Conservation (phyloP, 1,284 basidiomycete species). For the Cryptococcus hybrid region DNA sequence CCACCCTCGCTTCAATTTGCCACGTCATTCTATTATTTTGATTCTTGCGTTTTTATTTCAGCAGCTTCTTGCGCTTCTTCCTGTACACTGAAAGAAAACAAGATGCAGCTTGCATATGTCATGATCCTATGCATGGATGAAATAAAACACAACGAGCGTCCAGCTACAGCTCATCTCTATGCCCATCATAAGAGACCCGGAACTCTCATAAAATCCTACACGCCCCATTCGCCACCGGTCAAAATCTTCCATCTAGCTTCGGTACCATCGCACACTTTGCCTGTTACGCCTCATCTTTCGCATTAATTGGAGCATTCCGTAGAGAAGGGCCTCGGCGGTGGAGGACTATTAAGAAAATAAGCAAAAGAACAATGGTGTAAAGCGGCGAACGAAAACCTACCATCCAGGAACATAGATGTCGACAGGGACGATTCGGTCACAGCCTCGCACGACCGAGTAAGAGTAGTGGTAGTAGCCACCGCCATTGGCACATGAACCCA, state of each 20-base stretch:
- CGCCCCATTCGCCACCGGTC: not conserved
- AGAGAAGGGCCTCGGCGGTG: conserved; percentile 85
- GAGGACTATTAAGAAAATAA: conserved; percentile 46
- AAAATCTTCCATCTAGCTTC: conserved; percentile 29
- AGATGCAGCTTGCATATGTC: not conserved
- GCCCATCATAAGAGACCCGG: not conserved
- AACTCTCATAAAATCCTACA: not conserved
- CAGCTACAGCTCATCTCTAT: not conserved
- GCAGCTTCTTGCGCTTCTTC: not conserved
- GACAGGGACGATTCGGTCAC: conserved; percentile 97
- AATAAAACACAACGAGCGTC: not conserved
- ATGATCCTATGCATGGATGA: not conserved
- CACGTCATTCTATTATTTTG: not conserved
- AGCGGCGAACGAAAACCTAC: conserved; percentile 56
- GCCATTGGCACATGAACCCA: conserved; percentile 99
- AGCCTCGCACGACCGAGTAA: conserved; percentile 98
- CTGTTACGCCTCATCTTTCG: conserved; percentile 93
- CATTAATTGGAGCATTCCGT: conserved; percentile 94
- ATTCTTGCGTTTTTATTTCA: no score
- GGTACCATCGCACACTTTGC: conserved; percentile 85
- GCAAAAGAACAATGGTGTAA: not conserved
- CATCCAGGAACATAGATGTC: conserved; percentile 97
- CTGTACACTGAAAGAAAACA: not conserved
- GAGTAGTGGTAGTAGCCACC: conserved; percentile 98
- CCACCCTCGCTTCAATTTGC: not conserved